Percentiles rank a stretch among this genome's conserved stretches.
phyloP scores from a whole-genome alignment of 306 rosid species.

The Mimosa bimucronata region DNA sequence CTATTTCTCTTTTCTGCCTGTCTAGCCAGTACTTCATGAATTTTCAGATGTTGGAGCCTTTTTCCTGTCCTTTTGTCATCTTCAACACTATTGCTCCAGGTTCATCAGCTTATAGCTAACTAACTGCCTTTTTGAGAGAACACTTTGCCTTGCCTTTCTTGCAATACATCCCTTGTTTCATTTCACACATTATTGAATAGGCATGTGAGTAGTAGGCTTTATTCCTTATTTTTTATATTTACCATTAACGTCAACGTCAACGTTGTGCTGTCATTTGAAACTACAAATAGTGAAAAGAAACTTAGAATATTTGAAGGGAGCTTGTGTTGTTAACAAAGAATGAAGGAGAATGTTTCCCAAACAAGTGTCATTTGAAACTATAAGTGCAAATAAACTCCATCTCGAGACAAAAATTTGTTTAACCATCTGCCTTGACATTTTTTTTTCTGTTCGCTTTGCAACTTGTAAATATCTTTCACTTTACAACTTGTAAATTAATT shows the following conservation, averaged over 20 bases:
- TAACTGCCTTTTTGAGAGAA: background rate
- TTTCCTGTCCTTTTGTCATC: background rate
- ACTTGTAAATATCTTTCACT: background rate
- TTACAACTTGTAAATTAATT: background rate
- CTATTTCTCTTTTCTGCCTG: background rate
- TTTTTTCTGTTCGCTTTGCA: slow-evolving; percentile 20
- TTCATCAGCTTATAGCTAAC: background rate
- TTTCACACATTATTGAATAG: background rate
- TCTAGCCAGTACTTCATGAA: background rate
- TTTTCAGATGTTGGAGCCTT: background rate
- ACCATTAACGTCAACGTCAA: background rate
- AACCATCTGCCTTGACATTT: background rate
- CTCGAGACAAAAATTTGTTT: background rate
- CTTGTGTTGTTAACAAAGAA: background rate
- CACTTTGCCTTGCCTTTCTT: background rate
- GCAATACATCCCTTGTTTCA: background rate
- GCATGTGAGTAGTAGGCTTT: background rate
- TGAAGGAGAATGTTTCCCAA: background rate
- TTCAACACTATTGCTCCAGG: background rate
- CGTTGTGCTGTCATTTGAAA: no score
- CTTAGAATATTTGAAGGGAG: background rate
- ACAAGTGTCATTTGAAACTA: background rate
- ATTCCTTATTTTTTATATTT: background rate
- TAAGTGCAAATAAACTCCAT: slow-evolving; percentile 3
- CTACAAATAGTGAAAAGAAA: no score